Conservation (phyloP, 352 stramenopile species). For the Phytophthora chlamydospora region DNA sequence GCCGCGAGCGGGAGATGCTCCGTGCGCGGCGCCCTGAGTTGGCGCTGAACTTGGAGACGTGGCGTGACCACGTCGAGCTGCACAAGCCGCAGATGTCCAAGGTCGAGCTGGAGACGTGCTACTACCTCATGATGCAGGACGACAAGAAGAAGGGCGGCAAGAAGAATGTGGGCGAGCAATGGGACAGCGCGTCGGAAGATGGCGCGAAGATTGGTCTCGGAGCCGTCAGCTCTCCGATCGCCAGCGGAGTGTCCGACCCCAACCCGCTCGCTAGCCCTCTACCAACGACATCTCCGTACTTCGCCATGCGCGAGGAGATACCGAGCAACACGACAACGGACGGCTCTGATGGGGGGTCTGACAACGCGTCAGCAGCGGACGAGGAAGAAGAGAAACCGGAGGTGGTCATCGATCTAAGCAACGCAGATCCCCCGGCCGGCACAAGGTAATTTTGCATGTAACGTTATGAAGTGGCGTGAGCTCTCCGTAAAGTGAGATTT, state of each 20-base stretch:
- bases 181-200: constrained; percentile 20
- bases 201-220: constrained; percentile 20
- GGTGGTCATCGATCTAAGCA: constrained; percentile 22
- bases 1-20: constrained; percentile 34
- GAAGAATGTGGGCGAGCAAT: constrained; percentile 16
- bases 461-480: constrained; percentile 20
- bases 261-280: constrained; percentile 16
- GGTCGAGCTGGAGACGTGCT: constrained; percentile 42
- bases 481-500: constrained; percentile 21
- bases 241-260: constrained; percentile 10
- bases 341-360: constrained; percentile 20
- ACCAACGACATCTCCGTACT: constrained; percentile 20
- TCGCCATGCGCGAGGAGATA: constrained; percentile 35
- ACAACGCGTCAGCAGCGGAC: constrained; percentile 17
- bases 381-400: constrained; percentile 30
- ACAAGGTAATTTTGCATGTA: constrained; percentile 27
- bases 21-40: constrained; percentile 33
- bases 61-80: constrained; percentile 42
- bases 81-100: constrained; percentile 45
- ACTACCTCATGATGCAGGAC: constrained; percentile 44
- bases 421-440: constrained; percentile 1
- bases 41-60: constrained; percentile 36
- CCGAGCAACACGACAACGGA: constrained; percentile 36
- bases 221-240: constrained; percentile 21
- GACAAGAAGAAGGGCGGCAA: constrained; percentile 30